Evolutionary conservation across 208 protist genomes (phyloP).

Genomic region (Trichomonas vaginalis): DNA sequence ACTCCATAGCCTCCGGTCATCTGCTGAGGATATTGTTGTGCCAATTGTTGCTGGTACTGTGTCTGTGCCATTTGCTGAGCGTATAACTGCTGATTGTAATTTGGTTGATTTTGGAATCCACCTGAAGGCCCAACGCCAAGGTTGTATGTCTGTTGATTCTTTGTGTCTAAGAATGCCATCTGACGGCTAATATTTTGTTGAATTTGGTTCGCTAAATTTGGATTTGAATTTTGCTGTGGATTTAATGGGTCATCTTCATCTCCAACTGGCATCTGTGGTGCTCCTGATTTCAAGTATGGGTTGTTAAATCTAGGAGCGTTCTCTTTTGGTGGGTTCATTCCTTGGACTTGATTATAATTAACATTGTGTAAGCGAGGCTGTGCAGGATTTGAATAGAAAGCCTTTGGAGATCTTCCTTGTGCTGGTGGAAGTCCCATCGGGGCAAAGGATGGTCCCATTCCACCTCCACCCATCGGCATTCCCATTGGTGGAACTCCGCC

Average conservation of each 20-base stretch:
- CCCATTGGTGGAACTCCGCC: too few species aligned
- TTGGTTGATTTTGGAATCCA: neutral
- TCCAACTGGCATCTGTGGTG: neutral
- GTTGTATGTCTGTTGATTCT: neutral
- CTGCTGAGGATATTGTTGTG: neutral
- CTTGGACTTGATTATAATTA: neutral
- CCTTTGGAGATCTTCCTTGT: neutral
- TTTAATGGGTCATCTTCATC: neutral
- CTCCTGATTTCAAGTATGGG: neutral
- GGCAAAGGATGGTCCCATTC: neutral
- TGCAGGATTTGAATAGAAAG: neutral
- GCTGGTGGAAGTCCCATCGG: neutral
- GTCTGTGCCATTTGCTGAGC: neutral
- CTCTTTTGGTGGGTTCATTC: neutral
- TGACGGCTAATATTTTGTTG: neutral
- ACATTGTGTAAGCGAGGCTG: neutral
- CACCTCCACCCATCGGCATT: too few species aligned
- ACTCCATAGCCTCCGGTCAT: too few species aligned
- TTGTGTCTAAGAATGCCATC: neutral
- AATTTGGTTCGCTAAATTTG: neutral
- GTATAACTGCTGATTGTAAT: neutral
- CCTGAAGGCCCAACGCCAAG: neutral
- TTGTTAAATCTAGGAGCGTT: neutral
- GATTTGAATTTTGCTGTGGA: neutral
- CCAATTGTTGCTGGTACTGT: neutral